These are phyloP conservation scores for Diaporthe helianthi DNA, from an alignment of 2,329 filamentous ascomycete species.

Conservation along the genomic window DNA sequence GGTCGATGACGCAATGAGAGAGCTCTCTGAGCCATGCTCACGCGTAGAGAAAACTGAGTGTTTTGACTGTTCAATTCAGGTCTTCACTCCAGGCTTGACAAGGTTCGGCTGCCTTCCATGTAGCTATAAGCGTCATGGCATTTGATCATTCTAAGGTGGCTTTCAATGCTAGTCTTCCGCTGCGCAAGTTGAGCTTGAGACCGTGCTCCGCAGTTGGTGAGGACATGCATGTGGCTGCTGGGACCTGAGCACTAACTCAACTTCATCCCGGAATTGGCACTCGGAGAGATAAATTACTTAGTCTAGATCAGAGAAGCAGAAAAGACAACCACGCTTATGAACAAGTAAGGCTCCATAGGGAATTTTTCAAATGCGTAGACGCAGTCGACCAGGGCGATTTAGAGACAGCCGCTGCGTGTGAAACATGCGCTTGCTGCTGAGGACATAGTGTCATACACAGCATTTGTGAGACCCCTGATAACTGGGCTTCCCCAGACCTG, in stretches of 20 bases:
- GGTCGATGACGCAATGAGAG: too few species aligned
- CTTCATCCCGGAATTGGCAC: not conserved
- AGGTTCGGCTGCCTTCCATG: not conserved
- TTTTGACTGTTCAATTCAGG: too few species aligned
- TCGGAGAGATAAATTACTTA: not conserved
- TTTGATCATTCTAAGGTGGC: not conserved
- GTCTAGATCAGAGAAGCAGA: too few species aligned
- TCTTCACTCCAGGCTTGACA: too few species aligned
- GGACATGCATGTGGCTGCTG: not conserved
- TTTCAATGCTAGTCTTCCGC: not conserved
- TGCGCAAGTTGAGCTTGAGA: not conserved
- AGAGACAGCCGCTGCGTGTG: too few species aligned
- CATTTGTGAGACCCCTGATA: slow-evolving; percentile 19
- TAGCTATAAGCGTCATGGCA: not conserved
- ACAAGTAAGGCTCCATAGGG: too few species aligned
- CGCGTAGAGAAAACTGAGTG: too few species aligned
- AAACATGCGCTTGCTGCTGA: not conserved
- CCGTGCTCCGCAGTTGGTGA: not conserved
- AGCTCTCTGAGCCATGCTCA: too few species aligned
- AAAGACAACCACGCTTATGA: not conserved
- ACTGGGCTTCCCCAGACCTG: slow-evolving; percentile 26
- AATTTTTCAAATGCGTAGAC: too few species aligned
- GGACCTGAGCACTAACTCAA: not conserved
- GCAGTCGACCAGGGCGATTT: too few species aligned
- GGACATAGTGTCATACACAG: too few species aligned